A percentile compares a stretch with the other conserved stretches of the same genome.
These are phyloP conservation scores for Syzygium jambos DNA, from an alignment of 345 rosid species.

Conservation along the genomic window DNA sequence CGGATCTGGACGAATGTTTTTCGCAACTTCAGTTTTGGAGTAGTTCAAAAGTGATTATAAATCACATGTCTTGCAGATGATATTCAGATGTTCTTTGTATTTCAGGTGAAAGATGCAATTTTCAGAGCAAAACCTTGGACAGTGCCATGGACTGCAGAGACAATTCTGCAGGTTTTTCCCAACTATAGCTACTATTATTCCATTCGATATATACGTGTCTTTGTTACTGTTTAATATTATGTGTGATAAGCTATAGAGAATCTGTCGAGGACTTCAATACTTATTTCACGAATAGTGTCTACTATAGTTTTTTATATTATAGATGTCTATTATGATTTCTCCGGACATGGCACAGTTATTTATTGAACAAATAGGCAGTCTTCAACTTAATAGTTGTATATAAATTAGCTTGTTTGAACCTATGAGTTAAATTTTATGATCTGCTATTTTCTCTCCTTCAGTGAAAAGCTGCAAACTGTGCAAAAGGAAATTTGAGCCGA, in stretches of 20 bases:
- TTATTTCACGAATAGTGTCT: neutral
- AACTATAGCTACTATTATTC: neutral
- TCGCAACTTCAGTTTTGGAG: neutral
- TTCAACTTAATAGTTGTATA: neutral
- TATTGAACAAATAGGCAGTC: neutral
- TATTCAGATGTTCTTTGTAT: neutral
- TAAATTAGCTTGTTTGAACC: neutral
- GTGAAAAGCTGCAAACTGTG: neutral
- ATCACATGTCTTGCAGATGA: neutral
- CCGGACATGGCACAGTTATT: neutral
- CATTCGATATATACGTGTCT: neutral
- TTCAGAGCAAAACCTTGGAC: slow-evolving; percentile 23
- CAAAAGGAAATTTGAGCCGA: neutral
- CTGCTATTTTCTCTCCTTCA: neutral
- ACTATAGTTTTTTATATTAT: neutral
- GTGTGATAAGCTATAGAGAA: neutral
- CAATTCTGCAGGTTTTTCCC: slow-evolving; percentile 26
- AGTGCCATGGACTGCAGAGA: slow-evolving; percentile 47
- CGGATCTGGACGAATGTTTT: neutral
- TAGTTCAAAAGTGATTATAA: neutral
- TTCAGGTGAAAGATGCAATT: slow-evolving; percentile 4
- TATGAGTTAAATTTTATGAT: neutral
- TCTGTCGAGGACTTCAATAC: neutral
- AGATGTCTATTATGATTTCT: neutral
- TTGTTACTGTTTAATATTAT: neutral